Evolutionary conservation across 768 basidiomycete genomes (phyloP).

Genomic region (Lentinula raphanica): DNA sequence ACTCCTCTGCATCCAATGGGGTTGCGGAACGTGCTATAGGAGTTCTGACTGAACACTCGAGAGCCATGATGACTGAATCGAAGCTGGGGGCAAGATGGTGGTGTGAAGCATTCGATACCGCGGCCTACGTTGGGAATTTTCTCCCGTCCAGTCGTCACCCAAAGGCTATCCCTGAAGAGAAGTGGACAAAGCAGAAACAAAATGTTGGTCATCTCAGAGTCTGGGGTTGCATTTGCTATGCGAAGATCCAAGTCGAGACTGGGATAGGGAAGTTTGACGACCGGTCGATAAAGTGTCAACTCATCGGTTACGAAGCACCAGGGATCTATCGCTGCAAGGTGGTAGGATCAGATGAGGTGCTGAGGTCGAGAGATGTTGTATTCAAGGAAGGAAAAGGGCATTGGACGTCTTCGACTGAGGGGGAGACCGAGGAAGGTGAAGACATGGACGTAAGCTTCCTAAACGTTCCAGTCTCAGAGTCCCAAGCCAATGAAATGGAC

Average conservation of each 20-base stretch:
- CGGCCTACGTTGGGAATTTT: background rate
- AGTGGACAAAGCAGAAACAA: background rate
- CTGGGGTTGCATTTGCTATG: conserved; percentile 21
- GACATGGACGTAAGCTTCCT: background rate
- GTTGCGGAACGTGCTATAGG: conserved; percentile 8
- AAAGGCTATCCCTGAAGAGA: background rate
- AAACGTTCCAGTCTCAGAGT: background rate
- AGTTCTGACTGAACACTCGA: background rate
- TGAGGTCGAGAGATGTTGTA: background rate
- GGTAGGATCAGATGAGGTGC: background rate
- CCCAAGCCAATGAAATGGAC: too few relatives aligned
- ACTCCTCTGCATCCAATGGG: conserved; percentile 9
- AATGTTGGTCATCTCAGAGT: conserved; percentile 14
- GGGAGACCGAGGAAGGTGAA: background rate
- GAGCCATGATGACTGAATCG: conserved; percentile 6
- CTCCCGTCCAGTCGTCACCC: background rate
- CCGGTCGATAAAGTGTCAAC: too few relatives aligned
- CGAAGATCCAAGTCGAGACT: too few relatives aligned
- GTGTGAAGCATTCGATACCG: conserved; percentile 2
- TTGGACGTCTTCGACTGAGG: background rate
- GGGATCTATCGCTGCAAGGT: background rate
- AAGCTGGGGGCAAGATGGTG: conserved; percentile 10
- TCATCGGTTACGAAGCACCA: too few relatives aligned
- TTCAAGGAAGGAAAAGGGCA: background rate
- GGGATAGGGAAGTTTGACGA: too few relatives aligned